Evolutionary conservation across 2,329 filamentous ascomycete genomes (phyloP).

Genomic region (Alternaria sp.): DNA sequence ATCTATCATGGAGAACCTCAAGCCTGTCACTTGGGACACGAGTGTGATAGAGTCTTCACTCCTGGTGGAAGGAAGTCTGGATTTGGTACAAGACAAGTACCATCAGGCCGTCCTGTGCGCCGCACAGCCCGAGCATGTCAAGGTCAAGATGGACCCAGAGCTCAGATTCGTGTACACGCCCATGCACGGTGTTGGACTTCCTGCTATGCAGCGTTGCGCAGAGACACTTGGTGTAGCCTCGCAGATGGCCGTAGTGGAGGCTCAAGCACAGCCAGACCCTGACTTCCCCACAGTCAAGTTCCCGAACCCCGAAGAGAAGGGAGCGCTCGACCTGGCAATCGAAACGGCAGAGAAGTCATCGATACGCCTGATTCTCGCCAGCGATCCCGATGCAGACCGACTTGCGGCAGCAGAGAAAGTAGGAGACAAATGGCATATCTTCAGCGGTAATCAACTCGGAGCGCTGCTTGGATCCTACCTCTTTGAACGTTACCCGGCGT

Average conservation of each 20-base stretch:
- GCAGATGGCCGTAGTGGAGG: constrained; percentile 56
- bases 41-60: constrained; percentile 50
- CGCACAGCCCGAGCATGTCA: constrained; percentile 33
- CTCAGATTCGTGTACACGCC: constrained; percentile 61
- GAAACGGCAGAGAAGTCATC: constrained; percentile 58
- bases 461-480: constrained; percentile 65
- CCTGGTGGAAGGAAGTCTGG: constrained; percentile 51
- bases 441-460: constrained; percentile 71
- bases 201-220: constrained; percentile 53
- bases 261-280: constrained; percentile 64
- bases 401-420: constrained; percentile 67
- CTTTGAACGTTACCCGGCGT: constrained; percentile 54
- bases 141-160: constrained; percentile 27
- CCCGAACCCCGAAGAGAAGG: constrained; percentile 70
- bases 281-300: constrained; percentile 69
- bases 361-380: constrained; percentile 63
- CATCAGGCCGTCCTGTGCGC: constrained; percentile 52
- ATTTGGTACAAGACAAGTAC: constrained; percentile 53
- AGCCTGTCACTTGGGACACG: constrained; percentile 58
- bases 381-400: constrained; percentile 70
- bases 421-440: constrained; percentile 62
- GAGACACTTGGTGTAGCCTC: constrained; percentile 49
- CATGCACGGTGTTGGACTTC: constrained; percentile 63
- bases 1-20: constrained; percentile 62
- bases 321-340: constrained; percentile 66